Evolutionary conservation across 495 filamentous ascomycete species (phyloP).

Genomic region (Talaromyces adpressus): DNA sequence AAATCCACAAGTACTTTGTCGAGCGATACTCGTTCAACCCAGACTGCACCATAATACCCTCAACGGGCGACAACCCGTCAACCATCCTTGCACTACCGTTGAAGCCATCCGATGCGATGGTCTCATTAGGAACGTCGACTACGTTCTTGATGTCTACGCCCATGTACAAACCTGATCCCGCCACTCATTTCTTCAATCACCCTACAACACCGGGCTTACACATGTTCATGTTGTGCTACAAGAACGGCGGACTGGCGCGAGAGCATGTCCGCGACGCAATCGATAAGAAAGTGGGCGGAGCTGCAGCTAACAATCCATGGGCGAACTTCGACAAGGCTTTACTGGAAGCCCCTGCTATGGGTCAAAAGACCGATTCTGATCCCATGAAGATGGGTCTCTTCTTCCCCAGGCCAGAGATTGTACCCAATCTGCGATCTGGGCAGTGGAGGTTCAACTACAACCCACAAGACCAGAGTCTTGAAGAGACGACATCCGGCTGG

Average conservation of each 20-base stretch:
- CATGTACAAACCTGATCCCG: constrained; percentile 77
- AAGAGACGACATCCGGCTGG: constrained; percentile 42
- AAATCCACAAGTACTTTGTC: constrained; percentile 68
- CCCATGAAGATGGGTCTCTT: constrained; percentile 78
- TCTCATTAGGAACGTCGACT: constrained; percentile 89
- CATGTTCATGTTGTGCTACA: constrained; percentile 99
- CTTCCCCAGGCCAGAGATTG: constrained; percentile 93
- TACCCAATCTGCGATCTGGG: constrained; percentile 77
- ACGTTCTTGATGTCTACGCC: constrained; percentile 96
- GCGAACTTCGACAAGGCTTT: constrained; percentile 66
- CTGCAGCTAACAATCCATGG: constrained; percentile 52
- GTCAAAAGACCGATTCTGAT: constrained; percentile 43
- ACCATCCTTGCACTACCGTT: constrained; percentile 89
- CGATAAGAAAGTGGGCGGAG: constrained; percentile 35
- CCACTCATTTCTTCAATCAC: constrained; percentile 87
- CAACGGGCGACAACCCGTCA: constrained; percentile 93
- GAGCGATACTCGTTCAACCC: constrained; percentile 68
- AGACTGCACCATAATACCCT: constrained; percentile 70
- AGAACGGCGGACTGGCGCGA: constrained; percentile 90
- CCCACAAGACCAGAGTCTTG: constrained; percentile 30
- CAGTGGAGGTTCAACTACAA: constrained; percentile 76
- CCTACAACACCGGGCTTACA: constrained; percentile 73
- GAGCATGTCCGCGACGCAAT: constrained; percentile 76
- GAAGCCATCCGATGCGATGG: constrained; percentile 80
- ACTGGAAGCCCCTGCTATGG: constrained; percentile 57